These are phyloP conservation scores for Wallacemonas rigidus DNA, from an alignment of 208 protist species.

Conservation along the genomic window DNA sequence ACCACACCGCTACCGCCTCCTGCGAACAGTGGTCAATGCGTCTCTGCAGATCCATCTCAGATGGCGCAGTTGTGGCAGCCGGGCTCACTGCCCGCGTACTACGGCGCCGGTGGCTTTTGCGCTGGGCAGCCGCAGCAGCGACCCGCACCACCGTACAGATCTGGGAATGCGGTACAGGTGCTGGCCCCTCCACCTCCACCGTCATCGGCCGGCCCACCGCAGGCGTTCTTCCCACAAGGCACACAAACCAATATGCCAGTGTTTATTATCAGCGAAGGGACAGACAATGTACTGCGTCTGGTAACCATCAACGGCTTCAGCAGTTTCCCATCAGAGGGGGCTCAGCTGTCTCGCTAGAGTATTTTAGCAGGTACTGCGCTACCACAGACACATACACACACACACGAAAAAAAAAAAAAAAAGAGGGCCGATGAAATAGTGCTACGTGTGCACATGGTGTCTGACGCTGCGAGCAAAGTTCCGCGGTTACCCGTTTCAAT, in stretches of 20 bases:
- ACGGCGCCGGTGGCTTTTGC: not conserved
- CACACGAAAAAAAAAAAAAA: not conserved
- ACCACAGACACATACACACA: not conserved
- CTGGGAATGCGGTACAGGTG: not conserved
- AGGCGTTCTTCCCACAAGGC: conserved; percentile 17
- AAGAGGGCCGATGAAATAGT: too few species aligned
- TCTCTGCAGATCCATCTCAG: not conserved
- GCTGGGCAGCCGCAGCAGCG: not conserved
- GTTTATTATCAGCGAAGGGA: conserved; percentile 38
- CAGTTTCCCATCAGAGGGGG: not conserved
- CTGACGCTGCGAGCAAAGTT: too few species aligned
- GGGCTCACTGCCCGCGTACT: not conserved
- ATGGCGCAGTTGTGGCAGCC: not conserved
- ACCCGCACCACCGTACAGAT: not conserved
- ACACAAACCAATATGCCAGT: conserved; percentile 8
- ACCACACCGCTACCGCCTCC: not conserved
- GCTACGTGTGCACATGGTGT: too few species aligned
- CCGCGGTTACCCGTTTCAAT: too few species aligned
- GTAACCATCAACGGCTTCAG: conserved; percentile 23
- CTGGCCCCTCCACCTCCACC: not conserved
- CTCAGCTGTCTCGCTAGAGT: not conserved
- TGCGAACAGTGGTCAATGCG: not conserved
- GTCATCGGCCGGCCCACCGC: not conserved
- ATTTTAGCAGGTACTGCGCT: not conserved
- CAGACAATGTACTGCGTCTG: conserved; percentile 39